A percentile compares a stretch with the other conserved stretches of the same genome.
Conservation (phyloP, 345 rosid genomes). For the Brassica nigra region DNA sequence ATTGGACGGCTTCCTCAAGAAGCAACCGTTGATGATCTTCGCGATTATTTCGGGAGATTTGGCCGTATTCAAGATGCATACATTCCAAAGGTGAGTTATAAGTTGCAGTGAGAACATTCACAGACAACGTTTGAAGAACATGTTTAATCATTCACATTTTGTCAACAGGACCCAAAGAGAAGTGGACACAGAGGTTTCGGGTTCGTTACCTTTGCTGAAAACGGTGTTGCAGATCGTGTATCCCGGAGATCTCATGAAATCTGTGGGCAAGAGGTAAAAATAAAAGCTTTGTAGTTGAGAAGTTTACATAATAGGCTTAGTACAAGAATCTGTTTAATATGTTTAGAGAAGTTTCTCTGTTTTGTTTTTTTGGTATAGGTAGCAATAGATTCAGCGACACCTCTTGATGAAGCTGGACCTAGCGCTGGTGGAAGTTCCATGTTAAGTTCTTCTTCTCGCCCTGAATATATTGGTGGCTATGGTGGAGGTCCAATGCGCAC, state of each 20-base stretch:
- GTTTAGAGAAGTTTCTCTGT: too few relatives aligned
- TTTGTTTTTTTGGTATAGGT: constrained; percentile 59
- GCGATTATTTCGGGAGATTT: constrained; percentile 88
- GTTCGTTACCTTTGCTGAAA: constrained; percentile 91
- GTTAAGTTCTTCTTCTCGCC: constrained; percentile 41
- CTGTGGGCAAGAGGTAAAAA: constrained; percentile 89
- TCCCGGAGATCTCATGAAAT: constrained; percentile 89
- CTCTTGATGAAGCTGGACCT: constrained; percentile 80
- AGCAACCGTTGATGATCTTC: constrained; percentile 81
- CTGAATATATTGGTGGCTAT: constrained; percentile 70
- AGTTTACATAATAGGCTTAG: too few relatives aligned
- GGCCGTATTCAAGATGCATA: constrained; percentile 90
- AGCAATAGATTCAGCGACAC: constrained; percentile 96
- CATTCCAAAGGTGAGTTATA: constrained; percentile 65
- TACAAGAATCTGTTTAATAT: too few relatives aligned
- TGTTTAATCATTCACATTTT: neutral
- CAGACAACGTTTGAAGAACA: neutral
- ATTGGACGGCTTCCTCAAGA: constrained; percentile 99
- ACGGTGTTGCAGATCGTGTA: constrained; percentile 94
- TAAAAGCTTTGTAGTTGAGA: neutral
- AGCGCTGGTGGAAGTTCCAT: constrained; percentile 56
- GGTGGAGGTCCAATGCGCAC: constrained; percentile 89
- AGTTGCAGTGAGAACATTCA: neutral
- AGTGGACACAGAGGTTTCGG: constrained; percentile 97
- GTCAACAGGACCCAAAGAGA: constrained; percentile 84